These are phyloP conservation scores for Thymus quinquecostatus DNA, from an alignment of 257 asterid genomes.

Conservation along the genomic window DNA sequence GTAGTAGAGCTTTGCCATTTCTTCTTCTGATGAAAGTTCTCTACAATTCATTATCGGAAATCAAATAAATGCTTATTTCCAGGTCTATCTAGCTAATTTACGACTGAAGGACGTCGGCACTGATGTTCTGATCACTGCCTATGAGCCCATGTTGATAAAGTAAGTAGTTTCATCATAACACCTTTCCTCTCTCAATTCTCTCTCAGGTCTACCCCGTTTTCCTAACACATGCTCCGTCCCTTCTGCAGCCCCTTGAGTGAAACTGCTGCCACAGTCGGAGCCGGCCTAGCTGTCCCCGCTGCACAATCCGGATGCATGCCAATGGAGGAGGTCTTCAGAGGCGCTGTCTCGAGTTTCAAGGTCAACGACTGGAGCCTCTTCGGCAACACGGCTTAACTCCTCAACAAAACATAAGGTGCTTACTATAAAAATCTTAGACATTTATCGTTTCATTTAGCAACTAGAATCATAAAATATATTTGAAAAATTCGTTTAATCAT, in stretches of 20 bases:
- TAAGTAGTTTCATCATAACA: conserved; percentile 34
- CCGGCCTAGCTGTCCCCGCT: conserved; percentile 78
- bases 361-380: conserved; percentile 83
- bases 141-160: conserved; percentile 85
- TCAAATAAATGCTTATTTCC: conserved; percentile 29
- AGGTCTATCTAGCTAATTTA: conserved; percentile 88
- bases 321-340: conserved; percentile 75
- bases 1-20: conserved; percentile 42
- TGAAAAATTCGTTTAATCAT: neutral
- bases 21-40: conserved; percentile 4
- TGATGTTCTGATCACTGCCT: conserved; percentile 80
- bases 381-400: conserved; percentile 48
- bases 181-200: neutral
- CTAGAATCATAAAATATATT: too few species aligned
- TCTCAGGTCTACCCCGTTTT: neutral
- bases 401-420: neutral
- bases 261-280: conserved; percentile 72
- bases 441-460: too few species aligned
- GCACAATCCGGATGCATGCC: conserved; percentile 69
- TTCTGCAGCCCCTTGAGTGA: conserved; percentile 76
- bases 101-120: conserved; percentile 88
- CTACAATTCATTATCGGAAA: conserved; percentile 10
- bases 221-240: neutral
- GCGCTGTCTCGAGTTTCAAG: conserved; percentile 73
- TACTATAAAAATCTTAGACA: too few species aligned